These are phyloP conservation scores for Hylodesmum podocarpum DNA, from an alignment of 306 rosid species.

Conservation along the genomic window DNA sequence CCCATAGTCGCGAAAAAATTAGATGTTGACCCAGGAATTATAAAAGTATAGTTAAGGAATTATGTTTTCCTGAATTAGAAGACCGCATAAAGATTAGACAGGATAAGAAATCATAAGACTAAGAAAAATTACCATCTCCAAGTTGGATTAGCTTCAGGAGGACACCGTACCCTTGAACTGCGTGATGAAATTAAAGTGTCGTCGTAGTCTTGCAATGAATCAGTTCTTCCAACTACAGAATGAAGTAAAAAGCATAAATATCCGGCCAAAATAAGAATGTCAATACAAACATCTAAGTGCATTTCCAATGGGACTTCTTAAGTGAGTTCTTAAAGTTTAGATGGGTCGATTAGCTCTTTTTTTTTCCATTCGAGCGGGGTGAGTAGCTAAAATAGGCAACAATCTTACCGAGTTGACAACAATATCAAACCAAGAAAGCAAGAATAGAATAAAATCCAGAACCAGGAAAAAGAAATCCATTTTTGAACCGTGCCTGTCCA, in stretches of 20 bases:
- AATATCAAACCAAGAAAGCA: too few relatives aligned
- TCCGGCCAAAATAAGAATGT: background rate
- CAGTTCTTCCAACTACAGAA: conserved; percentile 41
- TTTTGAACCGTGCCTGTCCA: too few relatives aligned
- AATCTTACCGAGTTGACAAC: too few relatives aligned
- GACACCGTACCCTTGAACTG: conserved; percentile 57
- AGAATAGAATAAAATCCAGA: too few relatives aligned
- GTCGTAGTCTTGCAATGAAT: conserved; percentile 36
- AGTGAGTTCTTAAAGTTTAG: too few relatives aligned
- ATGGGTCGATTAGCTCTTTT: too few relatives aligned
- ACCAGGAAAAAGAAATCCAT: too few relatives aligned
- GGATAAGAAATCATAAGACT: background rate
- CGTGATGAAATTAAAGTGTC: conserved; percentile 45
- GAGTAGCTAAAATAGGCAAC: too few relatives aligned
- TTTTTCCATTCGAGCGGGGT: too few relatives aligned
- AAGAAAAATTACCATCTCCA: conserved; percentile 82
- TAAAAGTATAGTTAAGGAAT: background rate
- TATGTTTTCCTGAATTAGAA: background rate
- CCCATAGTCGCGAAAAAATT: background rate
- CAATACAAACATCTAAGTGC: background rate
- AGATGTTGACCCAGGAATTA: background rate
- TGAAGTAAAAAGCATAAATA: conserved; percentile 13
- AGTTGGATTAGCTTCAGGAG: conserved; percentile 77
- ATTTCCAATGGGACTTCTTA: too few relatives aligned
- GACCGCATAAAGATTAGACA: background rate